Evolutionary conservation across 2,329 filamentous ascomycete species (phyloP).

Genomic region (Venturia asperata): DNA sequence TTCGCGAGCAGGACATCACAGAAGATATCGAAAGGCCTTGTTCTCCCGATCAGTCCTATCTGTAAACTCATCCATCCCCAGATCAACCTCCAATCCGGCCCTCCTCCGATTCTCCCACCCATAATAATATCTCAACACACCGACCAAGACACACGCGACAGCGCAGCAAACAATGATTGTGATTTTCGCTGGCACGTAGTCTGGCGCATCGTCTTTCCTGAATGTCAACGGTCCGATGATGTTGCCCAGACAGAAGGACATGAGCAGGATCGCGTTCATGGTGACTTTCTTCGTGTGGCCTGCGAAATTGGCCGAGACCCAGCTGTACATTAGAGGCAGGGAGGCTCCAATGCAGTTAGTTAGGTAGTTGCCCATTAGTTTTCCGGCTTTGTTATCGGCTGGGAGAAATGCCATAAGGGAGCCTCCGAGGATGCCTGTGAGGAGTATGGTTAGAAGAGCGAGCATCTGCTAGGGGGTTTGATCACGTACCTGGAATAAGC

Average conservation of each 20-base stretch:
- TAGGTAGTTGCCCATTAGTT: constrained; percentile 63
- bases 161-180: constrained; percentile 27
- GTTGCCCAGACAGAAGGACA: constrained; percentile 39
- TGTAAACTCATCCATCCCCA: constrained; percentile 58
- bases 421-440: constrained; percentile 60
- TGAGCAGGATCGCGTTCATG: constrained; percentile 40
- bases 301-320: constrained; percentile 45
- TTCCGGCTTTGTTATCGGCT: constrained; percentile 57
- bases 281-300: constrained; percentile 36
- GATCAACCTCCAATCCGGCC: constrained; percentile 24
- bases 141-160: background rate
- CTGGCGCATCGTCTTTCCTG: constrained; percentile 29
- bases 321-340: constrained; percentile 50
- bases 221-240: constrained; percentile 40
- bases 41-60: constrained; percentile 65
- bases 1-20: no score
- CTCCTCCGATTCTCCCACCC: constrained; percentile 22
- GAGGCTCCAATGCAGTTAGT: constrained; percentile 66
- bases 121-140: background rate
- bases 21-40: constrained; percentile 47
- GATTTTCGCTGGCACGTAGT: constrained; percentile 26
- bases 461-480: constrained; percentile 37
- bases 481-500: constrained; percentile 56
- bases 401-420: constrained; percentile 67
- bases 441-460: constrained; percentile 49